Conservation (phyloP, 2,329 filamentous ascomycete species). For the Corynespora cassiicola region DNA sequence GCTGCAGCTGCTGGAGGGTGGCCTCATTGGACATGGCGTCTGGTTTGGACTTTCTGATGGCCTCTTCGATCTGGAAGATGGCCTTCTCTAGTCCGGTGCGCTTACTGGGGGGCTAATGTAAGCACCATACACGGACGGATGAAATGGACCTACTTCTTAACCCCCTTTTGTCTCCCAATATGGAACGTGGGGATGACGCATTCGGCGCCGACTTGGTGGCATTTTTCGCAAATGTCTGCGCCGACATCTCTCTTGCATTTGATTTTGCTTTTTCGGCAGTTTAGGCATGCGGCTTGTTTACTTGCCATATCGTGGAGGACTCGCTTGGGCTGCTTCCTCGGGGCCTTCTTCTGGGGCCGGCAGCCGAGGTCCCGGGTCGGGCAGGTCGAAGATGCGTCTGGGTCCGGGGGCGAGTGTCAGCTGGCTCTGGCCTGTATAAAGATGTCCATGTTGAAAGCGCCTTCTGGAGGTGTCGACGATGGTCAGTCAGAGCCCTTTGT, state of each 20-base stretch:
- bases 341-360: too few relatives aligned
- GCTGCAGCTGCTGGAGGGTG: slow-evolving; percentile 50
- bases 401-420: too few relatives aligned
- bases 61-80: slow-evolving; percentile 75
- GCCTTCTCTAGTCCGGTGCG: slow-evolving; percentile 77
- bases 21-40: slow-evolving; percentile 26
- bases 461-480: too few relatives aligned
- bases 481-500: too few relatives aligned
- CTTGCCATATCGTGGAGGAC: too few relatives aligned
- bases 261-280: slow-evolving; percentile 72
- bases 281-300: slow-evolving; percentile 64
- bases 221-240: slow-evolving; percentile 65
- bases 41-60: slow-evolving; percentile 47
- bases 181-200: slow-evolving; percentile 73
- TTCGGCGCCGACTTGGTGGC: slow-evolving; percentile 63
- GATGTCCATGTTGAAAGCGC: too few relatives aligned
- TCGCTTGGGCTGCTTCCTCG: too few relatives aligned
- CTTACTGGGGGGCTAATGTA: slow-evolving; percentile 60
- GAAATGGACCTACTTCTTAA: slow-evolving; percentile 68
- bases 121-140: slow-evolving; percentile 5
- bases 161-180: slow-evolving; percentile 75
- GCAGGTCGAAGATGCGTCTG: too few relatives aligned
- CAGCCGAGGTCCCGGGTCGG: too few relatives aligned
- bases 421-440: too few relatives aligned
- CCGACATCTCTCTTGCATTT: slow-evolving; percentile 66